These are phyloP conservation scores for Asterochloris sp. DNA, from an alignment of 139 green algal genomes.

Conservation along the genomic window DNA sequence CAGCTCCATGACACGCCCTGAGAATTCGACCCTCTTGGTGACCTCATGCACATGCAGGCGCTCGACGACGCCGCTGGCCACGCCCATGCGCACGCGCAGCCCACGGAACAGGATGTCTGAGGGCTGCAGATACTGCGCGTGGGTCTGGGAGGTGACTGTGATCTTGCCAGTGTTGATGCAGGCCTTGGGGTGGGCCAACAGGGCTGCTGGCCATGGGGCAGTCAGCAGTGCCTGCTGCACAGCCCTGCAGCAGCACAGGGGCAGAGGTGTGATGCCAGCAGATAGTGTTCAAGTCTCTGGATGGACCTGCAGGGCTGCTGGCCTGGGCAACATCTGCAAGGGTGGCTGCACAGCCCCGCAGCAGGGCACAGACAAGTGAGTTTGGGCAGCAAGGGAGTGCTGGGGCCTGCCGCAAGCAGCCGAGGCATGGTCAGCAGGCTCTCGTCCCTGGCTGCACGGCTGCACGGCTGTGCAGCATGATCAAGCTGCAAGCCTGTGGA, in stretches of 20 bases:
- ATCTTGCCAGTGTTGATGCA: constrained; percentile 43
- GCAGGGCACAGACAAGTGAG: no score
- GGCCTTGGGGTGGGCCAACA: constrained; percentile 30
- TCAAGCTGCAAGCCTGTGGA: no score
- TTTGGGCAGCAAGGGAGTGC: no score
- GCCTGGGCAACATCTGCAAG: no score
- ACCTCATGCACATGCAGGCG: constrained; percentile 24
- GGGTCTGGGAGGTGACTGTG: background rate
- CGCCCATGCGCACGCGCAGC: constrained; percentile 29
- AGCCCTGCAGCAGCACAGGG: background rate
- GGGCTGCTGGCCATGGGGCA: constrained; percentile 27
- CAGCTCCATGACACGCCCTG: constrained; percentile 42
- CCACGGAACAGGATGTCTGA: constrained; percentile 24
- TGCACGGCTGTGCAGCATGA: no score
- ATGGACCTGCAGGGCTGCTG: no score
- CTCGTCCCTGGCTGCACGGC: no score
- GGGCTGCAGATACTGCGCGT: background rate
- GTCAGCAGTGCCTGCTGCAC: constrained; percentile 22
- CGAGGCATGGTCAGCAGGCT: no score
- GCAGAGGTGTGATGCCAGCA: background rate
- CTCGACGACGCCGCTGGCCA: constrained; percentile 48
- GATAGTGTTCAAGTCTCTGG: no score
- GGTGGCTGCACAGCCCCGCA: no score
- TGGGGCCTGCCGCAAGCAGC: no score
- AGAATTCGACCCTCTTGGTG: constrained; percentile 59